Base-by-base conservation (phyloP, 306 rosid species). In the Trifolium dubium region DNA sequence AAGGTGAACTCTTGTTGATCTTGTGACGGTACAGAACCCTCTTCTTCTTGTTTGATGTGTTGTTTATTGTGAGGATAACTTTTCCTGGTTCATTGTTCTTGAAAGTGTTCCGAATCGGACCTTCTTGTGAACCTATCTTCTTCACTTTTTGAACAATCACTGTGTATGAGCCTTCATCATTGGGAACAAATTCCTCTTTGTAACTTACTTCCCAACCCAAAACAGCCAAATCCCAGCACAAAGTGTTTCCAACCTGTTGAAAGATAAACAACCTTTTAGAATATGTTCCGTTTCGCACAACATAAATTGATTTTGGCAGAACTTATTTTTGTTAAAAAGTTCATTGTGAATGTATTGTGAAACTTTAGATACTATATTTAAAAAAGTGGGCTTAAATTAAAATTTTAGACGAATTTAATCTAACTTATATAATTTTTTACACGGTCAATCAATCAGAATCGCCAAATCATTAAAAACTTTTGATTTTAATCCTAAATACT, bases 191-290 rank as follows among this genome's bases (percentile, higher is more conserved):
- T 62, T 86, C 89, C 74, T 83, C 89, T 73, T 75, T 86, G 84
- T 86, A 86, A 69, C 75, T 86, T 28, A 86, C 84, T 18, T 86
- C 89, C 89, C 89, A 86, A 15, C 87, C 89, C 71, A 83, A 37
- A 44, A 83, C 84, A 28, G 67, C 51, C 74, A 86, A 41, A 56
- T 86, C 89, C 89, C 89, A 86, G 47, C 86, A 49, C 60, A 83
- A 28, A 1, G 58, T 75, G 71, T 41, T 76, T 54, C 89, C 87
- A 68, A 77, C 84, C 89, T 83, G 72, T 71, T 46, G 2, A 79
- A 39, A 79, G 37, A 3, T 32, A 79, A 51, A 58, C 70, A 37
- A 46, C 32, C 18, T 13, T 47, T 77, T 59, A 71, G 77, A 44
- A 44, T 44, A 14, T 49, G 19, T 14, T 1, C 19, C 2, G 17